Evolutionary conservation across 1,284 basidiomycete species (phyloP), one percentile per base, ranked within the genome.

Genomic region (Cryptococcus jaspeensis): DNA sequence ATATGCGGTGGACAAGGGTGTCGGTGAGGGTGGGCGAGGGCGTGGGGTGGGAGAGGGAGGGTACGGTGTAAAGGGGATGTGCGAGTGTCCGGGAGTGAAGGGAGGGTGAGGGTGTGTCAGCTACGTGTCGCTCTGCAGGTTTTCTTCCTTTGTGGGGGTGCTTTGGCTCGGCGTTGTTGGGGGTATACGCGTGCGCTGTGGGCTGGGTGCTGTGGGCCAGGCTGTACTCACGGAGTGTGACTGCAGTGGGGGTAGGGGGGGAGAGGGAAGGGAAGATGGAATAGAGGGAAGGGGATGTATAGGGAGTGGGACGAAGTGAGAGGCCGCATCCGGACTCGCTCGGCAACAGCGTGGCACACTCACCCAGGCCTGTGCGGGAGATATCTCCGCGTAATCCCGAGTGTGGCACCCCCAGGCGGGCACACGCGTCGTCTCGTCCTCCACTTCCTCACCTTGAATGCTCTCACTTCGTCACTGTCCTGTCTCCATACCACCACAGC

Each of bases 341-440:
- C n/a, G n/a, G n/a, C n/a, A n/a, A n/a, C n/a, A 9, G 28, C 28
- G 28, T 32, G 28, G 43, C 23, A 42, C 32, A 45, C 25, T 9
- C 18, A 25, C 47, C 40, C 20, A 43, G 39, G 52, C 39, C 23
- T 41, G 18, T 54, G 25, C 2, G 49, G 28, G 3, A 22, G 8
- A 44, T 54, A 60, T 48, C 39, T 1, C 52, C 55, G 52, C 22
- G 41, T 58, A 59, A 35, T 40, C 16, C 61, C 58, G 59, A 43
- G 41, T 57, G 62, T 64, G 62, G 62, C 59, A 61, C 49, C 22
- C 32, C 40, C 22, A 38, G 18, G 36, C 9, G 28, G 28, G 28
- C 9, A 58, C 55, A 53, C 55, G 55, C 56, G 60, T 59, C 54
- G 37, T 41, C 47, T 59, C 54, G 37, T 41, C 47, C 47, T 46